Conservation (phyloP, 2,329 filamentous ascomycete species). For the Epichloe aotearoae region DNA sequence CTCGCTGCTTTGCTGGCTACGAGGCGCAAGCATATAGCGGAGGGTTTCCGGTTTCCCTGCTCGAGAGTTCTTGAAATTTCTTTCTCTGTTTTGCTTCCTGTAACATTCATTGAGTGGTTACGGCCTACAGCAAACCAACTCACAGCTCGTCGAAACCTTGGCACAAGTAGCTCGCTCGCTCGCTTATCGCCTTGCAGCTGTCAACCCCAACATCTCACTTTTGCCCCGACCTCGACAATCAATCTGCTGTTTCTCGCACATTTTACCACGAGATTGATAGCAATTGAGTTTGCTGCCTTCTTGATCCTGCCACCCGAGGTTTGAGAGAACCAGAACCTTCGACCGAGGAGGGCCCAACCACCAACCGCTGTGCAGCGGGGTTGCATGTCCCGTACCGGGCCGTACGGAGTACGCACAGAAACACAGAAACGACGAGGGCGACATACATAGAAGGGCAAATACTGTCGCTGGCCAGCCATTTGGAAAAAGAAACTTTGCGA, state of each 20-base stretch:
- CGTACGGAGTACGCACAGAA: no score
- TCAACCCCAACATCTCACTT: no score
- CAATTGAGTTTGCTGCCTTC: neutral
- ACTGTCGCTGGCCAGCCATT: slow-evolving; percentile 2
- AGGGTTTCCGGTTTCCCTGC: neutral
- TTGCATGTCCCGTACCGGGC: neutral
- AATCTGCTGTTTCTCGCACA: neutral
- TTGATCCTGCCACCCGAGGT: neutral
- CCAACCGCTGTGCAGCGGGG: neutral
- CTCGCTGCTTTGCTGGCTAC: neutral
- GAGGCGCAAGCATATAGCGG: neutral
- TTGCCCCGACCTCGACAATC: neutral
- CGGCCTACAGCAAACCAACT: neutral
- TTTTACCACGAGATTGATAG: neutral
- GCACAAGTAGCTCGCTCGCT: neutral
- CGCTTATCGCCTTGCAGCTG: neutral
- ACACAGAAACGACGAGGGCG: no score
- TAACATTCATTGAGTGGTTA: neutral
- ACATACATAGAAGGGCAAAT: neutral
- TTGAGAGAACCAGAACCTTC: neutral
- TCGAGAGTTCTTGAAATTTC: neutral
- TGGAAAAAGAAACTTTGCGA: neutral
- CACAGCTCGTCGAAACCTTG: neutral
- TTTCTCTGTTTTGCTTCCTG: neutral
- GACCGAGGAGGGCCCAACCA: neutral